phyloP scores from a whole-genome alignment of 140 eudicot genomes.

The Senecio squalidus region DNA sequence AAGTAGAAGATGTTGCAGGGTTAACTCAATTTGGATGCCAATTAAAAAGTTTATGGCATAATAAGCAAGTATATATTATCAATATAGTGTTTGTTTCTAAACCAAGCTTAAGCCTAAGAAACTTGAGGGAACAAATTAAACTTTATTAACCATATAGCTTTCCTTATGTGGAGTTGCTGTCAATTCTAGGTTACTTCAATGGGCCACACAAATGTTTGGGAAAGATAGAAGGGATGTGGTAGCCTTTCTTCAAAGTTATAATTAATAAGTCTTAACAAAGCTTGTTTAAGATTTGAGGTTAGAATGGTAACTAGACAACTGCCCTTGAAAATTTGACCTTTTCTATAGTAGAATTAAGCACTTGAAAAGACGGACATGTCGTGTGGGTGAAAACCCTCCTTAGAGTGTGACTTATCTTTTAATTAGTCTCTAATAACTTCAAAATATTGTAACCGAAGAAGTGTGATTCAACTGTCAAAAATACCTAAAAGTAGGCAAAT shows the following conservation, averaged over 20 bases:
- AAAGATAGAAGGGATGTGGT: neutral
- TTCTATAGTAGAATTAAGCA: slow-evolving; percentile 4
- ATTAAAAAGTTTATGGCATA: neutral
- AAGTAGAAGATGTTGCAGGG: neutral
- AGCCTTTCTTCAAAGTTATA: slow-evolving; percentile 8
- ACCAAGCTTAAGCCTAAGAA: neutral
- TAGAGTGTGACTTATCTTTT: neutral
- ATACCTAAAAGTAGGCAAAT: neutral
- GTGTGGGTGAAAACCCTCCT: neutral
- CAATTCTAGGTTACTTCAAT: neutral
- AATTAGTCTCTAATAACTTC: neutral
- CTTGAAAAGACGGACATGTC: neutral
- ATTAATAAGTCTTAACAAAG: neutral
- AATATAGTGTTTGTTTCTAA: neutral
- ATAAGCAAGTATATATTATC: neutral
- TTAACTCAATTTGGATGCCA: neutral
- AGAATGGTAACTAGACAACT: neutral
- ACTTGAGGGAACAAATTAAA: too few species aligned
- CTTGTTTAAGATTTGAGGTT: neutral
- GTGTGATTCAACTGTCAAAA: neutral
- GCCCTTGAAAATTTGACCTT: neutral
- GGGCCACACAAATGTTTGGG: neutral
- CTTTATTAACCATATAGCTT: too few species aligned
- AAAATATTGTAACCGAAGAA: neutral
- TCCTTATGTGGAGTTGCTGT: neutral